Evolutionary conservation across 345 rosid genomes (phyloP), one percentile per base, ranked within the genome.

Genomic region (Salix dunnii): DNA sequence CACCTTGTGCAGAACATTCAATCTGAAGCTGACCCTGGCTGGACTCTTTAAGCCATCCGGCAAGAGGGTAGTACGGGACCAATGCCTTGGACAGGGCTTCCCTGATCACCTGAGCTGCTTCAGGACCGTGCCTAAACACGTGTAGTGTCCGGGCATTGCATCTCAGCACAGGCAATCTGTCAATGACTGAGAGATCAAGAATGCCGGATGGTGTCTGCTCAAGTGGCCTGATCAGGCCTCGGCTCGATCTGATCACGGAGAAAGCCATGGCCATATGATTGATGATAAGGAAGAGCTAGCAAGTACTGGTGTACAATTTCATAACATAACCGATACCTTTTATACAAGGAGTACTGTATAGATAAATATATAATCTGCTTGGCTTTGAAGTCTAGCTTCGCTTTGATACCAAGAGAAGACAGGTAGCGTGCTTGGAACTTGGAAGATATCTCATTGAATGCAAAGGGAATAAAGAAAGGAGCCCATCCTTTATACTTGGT

Each of bases 51-150:
- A 84, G 81, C 78, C 87, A 67, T 7, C 91, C 89, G 0, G 91
- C 90, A 5, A 88, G 91, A 36, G 94, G 91, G 70, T 87, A 88
- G 53, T 87, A 88, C 51, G 86, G 86, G 40, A 90, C 91, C 85
- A 88, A 58, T 3, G 88, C 88, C 84, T 82, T 82, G 27, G 88
- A 85, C 86, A 88, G 48, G 75, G 91, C 89, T 55, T 71, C 82
- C 25, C 71, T 81, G 48, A 90, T 85, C 66, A 82, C 88, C 30
- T 38, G 61, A 13, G 88, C 80, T 23, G 90, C 89, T 27, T 76
- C 82, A 25, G 82, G 84, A 36, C 87, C 90, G 17, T 77, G 82
- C 51, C 70, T 65, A 55, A 83, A 90, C 25, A 87, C 86, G 27
- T 86, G 91, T 30, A 90, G 74, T 2, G 88, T 87, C 71, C 90